phyloP scores from a whole-genome alignment of 495 filamentous ascomycete genomes.

The Neurospora hispaniola region DNA sequence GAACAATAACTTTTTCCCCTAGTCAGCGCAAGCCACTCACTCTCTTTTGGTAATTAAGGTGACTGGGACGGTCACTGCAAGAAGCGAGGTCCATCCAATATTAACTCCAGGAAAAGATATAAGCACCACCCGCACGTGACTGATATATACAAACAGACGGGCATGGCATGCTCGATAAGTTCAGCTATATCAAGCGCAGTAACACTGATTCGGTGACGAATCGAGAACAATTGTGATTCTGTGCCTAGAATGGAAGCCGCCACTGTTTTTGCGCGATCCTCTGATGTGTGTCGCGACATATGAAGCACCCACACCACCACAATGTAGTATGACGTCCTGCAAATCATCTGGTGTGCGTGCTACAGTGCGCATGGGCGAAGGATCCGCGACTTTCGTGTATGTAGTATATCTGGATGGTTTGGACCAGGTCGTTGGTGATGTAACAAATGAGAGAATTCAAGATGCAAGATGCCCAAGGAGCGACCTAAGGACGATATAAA shows the following conservation, averaged over 20 bases:
- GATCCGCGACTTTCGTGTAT: not conserved
- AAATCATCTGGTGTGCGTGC: not conserved
- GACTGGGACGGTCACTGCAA: not conserved
- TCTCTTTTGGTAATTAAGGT: no score
- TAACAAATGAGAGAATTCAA: not conserved
- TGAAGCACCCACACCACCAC: not conserved
- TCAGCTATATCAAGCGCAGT: no score
- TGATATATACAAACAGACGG: no score
- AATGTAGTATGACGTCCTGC: not conserved
- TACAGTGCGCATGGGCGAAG: not conserved
- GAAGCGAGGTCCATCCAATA: not conserved
- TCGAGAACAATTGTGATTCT: no score
- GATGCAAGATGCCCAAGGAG: not conserved
- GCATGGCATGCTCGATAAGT: no score
- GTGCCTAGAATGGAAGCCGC: no score
- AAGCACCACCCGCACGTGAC: not conserved
- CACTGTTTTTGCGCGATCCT: not conserved
- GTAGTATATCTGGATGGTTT: not conserved
- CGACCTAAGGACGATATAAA: not conserved
- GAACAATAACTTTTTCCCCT: no score
- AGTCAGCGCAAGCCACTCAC: no score
- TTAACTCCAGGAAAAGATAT: not conserved
- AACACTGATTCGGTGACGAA: no score
- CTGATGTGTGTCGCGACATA: not conserved
- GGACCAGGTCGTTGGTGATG: not conserved